Base-by-base conservation (phyloP, 108 stramenopile species). In the Cyclostephanos invisitatus region DNA sequence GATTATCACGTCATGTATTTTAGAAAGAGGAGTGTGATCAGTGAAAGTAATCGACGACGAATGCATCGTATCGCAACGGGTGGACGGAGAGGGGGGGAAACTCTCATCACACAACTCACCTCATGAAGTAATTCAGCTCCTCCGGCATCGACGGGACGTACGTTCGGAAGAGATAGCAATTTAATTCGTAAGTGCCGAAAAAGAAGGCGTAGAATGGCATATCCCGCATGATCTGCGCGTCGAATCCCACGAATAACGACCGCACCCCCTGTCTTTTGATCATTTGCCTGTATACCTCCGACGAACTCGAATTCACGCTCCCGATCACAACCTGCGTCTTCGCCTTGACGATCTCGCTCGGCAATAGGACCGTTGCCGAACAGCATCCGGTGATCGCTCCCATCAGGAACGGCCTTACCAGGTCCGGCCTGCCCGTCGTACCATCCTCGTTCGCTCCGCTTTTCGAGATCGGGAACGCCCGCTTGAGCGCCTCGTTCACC, bases 201-300 rank as follows among this genome's bases (percentile, higher is more conserved):
- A 88, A 87, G 50, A 84, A 85, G 12, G 89, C 92, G 75, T 96
- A 96, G 80, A 96, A 96, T 1, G 89, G 78, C 37, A 77, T 81
- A 80, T 96, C 95, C 53, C 95, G 80, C 75, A 83, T 84, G 49
- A 96, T 74, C 68, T 96, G 95, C 58, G 91, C 92, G 72, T 96
- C 95, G 46, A 96, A 82, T 37, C 94, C 94, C 24, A 84, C 84
- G 69, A 91, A 91, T 8, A 91, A 64, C 14, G 82, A 81, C 53
- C 79, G 66, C 56, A 80, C 8, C 2, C 93, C 93, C 21, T 87
- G 87, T 47, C 65, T 48, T 51, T 82, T 77, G 28, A 91, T 74
- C 87, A 95, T 95, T 64, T 85, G 72, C 63, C 67, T 79, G 48
- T 89, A 74, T 32, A 92, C 73, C 61, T 92, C 86, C 15, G 77